Evolutionary conservation across 2,329 filamentous ascomycete genomes (phyloP).

Genomic region (Fusarium napiforme): DNA sequence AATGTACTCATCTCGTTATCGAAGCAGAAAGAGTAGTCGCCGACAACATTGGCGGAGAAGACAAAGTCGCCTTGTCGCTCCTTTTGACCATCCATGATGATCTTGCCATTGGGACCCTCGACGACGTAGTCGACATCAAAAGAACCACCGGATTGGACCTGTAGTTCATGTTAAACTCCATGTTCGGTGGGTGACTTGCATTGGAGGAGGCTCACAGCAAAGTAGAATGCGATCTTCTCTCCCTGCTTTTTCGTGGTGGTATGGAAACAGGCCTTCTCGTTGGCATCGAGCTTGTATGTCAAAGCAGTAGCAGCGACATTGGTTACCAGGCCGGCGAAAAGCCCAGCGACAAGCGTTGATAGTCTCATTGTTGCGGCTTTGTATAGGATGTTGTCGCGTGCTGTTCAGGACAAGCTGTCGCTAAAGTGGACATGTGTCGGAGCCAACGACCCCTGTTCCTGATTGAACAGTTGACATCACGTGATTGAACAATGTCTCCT

Average conservation of each 20-base stretch:
- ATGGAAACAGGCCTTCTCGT: slow-evolving; percentile 98
- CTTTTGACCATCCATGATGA: slow-evolving; percentile 87
- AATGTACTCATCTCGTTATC: slow-evolving; percentile 99
- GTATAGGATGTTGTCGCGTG: slow-evolving; percentile 45
- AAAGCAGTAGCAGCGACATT: slow-evolving; percentile 86
- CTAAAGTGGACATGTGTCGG: slow-evolving; percentile 35
- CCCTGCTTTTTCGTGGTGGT: slow-evolving; percentile 79
- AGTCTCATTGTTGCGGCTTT: slow-evolving; percentile 69
- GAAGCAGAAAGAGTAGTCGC: slow-evolving; percentile 98
- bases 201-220: slow-evolving; percentile 76
- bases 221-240: slow-evolving; percentile 97
- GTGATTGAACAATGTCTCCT: background rate
- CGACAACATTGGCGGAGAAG: slow-evolving; percentile 87
- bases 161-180: slow-evolving; percentile 26
- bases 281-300: slow-evolving; percentile 89
- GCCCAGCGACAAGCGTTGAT: slow-evolving; percentile 69
- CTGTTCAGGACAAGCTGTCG: slow-evolving; percentile 48
- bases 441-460: background rate
- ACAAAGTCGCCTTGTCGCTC: slow-evolving; percentile 97
- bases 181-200: background rate
- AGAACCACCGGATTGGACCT: slow-evolving; percentile 98
- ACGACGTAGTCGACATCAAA: slow-evolving; percentile 98
- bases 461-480: background rate
- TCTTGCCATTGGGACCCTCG: slow-evolving; percentile 80
- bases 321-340: slow-evolving; percentile 77